Evolutionary conservation across 345 rosid genomes (phyloP).

Genomic region (Dovyalis caffra): DNA sequence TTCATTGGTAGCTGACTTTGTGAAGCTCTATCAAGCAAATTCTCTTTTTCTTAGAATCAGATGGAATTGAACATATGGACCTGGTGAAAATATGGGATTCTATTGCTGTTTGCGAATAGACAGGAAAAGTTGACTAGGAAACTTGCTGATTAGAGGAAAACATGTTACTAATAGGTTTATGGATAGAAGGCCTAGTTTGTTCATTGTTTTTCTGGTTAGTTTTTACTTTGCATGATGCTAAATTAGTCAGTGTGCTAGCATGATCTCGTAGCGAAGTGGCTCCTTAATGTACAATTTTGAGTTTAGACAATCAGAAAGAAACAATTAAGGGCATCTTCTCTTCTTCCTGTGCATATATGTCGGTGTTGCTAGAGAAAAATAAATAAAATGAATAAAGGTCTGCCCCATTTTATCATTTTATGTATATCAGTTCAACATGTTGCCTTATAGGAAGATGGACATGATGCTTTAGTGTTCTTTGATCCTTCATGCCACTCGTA

Average conservation of each 20-base stretch:
- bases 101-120: too few relatives aligned
- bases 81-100: background rate
- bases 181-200: background rate
- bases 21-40: background rate
- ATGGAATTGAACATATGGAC: background rate
- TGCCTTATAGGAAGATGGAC: too few relatives aligned
- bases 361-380: background rate
- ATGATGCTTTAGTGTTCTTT: too few relatives aligned
- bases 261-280: background rate
- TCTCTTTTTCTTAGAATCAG: background rate
- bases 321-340: background rate
- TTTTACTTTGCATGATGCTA: background rate
- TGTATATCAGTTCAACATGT: too few relatives aligned
- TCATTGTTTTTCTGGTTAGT: background rate
- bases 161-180: background rate
- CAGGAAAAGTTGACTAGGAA: too few relatives aligned
- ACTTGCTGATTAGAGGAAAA: too few relatives aligned
- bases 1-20: background rate
- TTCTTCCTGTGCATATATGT: background rate
- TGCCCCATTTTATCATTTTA: background rate
- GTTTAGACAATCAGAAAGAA: background rate
- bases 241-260: background rate
- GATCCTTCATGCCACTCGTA: too few relatives aligned
- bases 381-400: too few relatives aligned
- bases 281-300: background rate